These are phyloP conservation scores for Aureobasidium sp. DNA, from an alignment of 2,329 filamentous ascomycete genomes.

Conservation along the genomic window DNA sequence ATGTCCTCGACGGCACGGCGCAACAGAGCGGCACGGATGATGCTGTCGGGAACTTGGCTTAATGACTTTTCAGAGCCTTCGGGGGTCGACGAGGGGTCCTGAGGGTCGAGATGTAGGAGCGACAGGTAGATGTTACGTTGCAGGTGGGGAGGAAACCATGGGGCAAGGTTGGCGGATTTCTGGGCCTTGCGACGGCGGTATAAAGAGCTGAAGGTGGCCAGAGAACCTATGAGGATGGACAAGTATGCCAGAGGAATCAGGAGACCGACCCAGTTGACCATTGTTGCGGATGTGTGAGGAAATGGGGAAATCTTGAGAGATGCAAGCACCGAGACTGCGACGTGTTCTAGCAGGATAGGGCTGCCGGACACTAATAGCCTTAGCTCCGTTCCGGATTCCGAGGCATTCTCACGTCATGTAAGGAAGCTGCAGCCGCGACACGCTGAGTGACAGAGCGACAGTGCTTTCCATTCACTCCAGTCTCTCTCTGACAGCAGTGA, in stretches of 20 bases:
- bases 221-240: slow-evolving; percentile 74
- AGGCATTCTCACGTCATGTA: slow-evolving; percentile 2
- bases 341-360: neutral
- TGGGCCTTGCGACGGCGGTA: slow-evolving; percentile 84
- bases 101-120: slow-evolving; percentile 68
- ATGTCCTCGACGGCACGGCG: slow-evolving; percentile 90
- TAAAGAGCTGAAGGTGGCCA: slow-evolving; percentile 85
- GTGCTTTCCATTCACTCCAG: too few species aligned
- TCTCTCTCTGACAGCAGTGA: neutral
- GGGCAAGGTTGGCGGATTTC: slow-evolving; percentile 75
- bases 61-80: slow-evolving; percentile 57
- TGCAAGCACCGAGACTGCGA: neutral
- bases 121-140: slow-evolving; percentile 93
- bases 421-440: slow-evolving; percentile 6
- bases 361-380: neutral
- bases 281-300: slow-evolving; percentile 30
- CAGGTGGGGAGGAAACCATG: slow-evolving; percentile 88
- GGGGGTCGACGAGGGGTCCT: slow-evolving; percentile 34
- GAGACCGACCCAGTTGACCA: slow-evolving; percentile 75
- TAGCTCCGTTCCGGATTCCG: neutral
- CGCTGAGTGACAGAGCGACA: too few species aligned
- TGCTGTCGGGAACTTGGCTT: slow-evolving; percentile 67
- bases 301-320: neutral
- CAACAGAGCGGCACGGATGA: slow-evolving; percentile 81
- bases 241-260: slow-evolving; percentile 85